Base-by-base conservation (phyloP, 371 early-diverging fungal genomes). In the Umbelopsis sp. region DNA sequence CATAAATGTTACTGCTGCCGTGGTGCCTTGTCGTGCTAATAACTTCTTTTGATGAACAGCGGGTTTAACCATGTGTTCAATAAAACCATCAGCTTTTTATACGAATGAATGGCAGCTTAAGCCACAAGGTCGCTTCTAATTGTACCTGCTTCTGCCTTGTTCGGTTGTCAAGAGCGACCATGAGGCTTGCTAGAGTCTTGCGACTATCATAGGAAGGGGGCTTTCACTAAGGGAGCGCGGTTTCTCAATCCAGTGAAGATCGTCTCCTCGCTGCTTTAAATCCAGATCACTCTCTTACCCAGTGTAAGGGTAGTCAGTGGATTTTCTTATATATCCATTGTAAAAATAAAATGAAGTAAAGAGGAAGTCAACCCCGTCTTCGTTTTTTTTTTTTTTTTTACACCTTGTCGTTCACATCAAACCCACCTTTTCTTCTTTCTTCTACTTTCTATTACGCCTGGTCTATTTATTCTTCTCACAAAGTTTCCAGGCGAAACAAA, bases 401-500 rank as follows among this genome's bases (percentile, higher is more conserved):
- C 22, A 51, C 29, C 22, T 51, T 25, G 52, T 22, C 29, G 52
- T 29, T 18, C 52, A 12, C 25, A 11, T 25, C 24, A 18, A 51
- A n/a, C 25, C 3, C 12, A 22, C 52, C 22, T 11, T 25, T 51
- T 51, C 52, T 29, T 51, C 24, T 24, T 51, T 22, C 11, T 57
- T 35, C 18, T 25, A 53, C 25, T 53, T 35, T 29, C 18, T 57
- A 35, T 35, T 35, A 35, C 57, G 6, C 35, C 29, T 57, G 29
- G 57, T 57, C 57, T 57, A 37, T 18, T 35, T 29, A 16, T 57
- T 57, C 57, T 35, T 35, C 35, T 57, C 57, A 35, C 29, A 57
- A 35, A 57, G 57, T 57, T 57, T 57, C 57, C 57, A 57, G 57
- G 57, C 35, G 57, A 57, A 57, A 57, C 57, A 57, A 57, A 57